phyloP scores from a whole-genome alignment of 495 filamentous ascomycete species.

The Hyaloscypha variabilis region DNA sequence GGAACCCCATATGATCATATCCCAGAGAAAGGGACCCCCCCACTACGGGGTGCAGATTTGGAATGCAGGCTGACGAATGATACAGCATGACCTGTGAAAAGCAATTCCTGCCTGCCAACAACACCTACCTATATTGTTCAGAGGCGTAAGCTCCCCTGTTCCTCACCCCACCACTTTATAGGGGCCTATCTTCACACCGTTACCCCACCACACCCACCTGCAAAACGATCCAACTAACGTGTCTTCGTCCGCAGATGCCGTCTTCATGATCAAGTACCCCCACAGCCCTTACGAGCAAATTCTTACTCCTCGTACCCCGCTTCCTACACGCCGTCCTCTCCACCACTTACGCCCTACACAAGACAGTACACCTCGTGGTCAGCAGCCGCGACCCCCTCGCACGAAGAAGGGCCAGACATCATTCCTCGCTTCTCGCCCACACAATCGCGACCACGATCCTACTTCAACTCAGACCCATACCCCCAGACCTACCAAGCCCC shows the following conservation, averaged over 20 bases:
- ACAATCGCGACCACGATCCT: slow-evolving; percentile 31
- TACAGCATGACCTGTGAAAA: slow-evolving; percentile 34
- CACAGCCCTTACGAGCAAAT: slow-evolving; percentile 9
- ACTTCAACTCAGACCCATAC: slow-evolving; percentile 31
- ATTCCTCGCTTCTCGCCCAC: slow-evolving; percentile 34
- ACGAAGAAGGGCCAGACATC: slow-evolving; percentile 33
- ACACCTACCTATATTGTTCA: slow-evolving; percentile 31
- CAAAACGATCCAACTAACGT: slow-evolving; percentile 12
- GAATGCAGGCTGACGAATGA: slow-evolving; percentile 25
- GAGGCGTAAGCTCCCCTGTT: slow-evolving; percentile 26
- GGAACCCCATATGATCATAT: slow-evolving; percentile 10
- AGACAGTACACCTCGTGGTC: slow-evolving; percentile 16
- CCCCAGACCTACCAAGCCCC: slow-evolving; percentile 23
- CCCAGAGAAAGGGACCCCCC: slow-evolving; percentile 11
- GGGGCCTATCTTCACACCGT: slow-evolving; percentile 7
- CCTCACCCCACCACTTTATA: slow-evolving; percentile 4
- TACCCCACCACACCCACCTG: not conserved
- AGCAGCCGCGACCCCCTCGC: not conserved
- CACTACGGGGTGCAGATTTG: slow-evolving; percentile 28
- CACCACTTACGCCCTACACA: slow-evolving; percentile 28
- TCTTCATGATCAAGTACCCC: slow-evolving; percentile 30
- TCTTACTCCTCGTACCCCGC: slow-evolving; percentile 24
- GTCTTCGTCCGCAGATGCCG: slow-evolving; percentile 25
- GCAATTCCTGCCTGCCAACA: slow-evolving; percentile 30
- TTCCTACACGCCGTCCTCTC: slow-evolving; percentile 18